Base-by-base conservation (phyloP, 2,329 filamentous ascomycete species). In the Penicillium sp. region DNA sequence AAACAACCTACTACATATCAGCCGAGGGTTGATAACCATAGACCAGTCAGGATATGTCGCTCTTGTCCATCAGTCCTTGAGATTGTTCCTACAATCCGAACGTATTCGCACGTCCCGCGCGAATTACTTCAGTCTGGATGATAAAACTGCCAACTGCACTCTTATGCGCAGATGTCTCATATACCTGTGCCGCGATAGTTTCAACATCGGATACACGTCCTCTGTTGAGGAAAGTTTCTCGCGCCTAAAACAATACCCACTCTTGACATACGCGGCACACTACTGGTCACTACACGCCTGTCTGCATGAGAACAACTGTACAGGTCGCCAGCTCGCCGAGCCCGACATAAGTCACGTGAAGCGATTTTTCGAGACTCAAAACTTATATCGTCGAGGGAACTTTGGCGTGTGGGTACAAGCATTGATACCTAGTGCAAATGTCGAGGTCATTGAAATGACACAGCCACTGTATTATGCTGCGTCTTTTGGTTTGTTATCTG, bases 401-500 rank as follows among this genome's bases (percentile, higher is more conserved):
- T 58, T 49, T 32, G 54, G 51, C 4, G 46, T 39, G 4, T 58
- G 55, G 55, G 40, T 58, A 2, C 51, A 57, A 31, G 22, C 14
- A 1, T 26, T 58, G 34, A 34, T 55, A 2, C 46, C 35, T 2
- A 20, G 18, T 2, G 42, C 39, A 14, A 13, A 43, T 2, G 24
- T 37, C 22, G 6, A 20, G 1, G 31, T 32, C 18, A 53, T 58
- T 20, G 45, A 55, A 16, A 41, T 16, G 4, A 57, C 55, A 1
- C 47, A 58, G 10, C 55, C 55, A 3, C 40, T 58, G 4, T 58
- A 58, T 38, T 58, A 57, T 23, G 55, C 55, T 1, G 48, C 49
- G 14, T 58, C 55, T 1, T 58, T 55, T 40, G 55, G 55, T 0
- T 53, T 58, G 54, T 16, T 38, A 11, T 42, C 47, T 23, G 54